These are phyloP conservation scores for Podospora pseudocomata DNA, from an alignment of 495 filamentous ascomycete species.

Conservation along the genomic window DNA sequence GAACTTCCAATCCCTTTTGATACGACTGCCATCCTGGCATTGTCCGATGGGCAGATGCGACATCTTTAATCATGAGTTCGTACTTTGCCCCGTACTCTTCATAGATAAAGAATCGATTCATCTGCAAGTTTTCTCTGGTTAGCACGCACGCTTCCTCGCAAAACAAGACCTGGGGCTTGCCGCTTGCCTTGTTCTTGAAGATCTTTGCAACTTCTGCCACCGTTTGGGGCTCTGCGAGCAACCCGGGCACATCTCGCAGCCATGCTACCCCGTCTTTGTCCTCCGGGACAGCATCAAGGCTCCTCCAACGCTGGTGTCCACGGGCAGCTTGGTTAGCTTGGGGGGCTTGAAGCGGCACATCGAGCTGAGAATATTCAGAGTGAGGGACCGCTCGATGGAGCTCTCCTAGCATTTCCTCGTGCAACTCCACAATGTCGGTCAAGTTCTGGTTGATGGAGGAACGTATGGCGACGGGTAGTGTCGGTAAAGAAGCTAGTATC, in stretches of 20 bases:
- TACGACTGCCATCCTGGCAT: constrained; percentile 75
- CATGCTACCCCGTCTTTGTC: constrained; percentile 39
- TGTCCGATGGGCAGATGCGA: constrained; percentile 62
- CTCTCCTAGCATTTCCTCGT: constrained; percentile 65
- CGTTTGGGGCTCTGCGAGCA: constrained; percentile 66
- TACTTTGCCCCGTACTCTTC: constrained; percentile 86
- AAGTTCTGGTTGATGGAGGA: constrained; percentile 63
- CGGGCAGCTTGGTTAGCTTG: constrained; percentile 19
- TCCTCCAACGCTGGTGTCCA: constrained; percentile 55
- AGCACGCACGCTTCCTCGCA: neutral
- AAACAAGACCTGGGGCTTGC: neutral
- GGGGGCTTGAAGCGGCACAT: constrained; percentile 24
- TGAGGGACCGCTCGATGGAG: constrained; percentile 60
- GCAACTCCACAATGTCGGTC: constrained; percentile 65
- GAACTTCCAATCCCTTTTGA: constrained; percentile 82
- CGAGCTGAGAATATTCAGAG: constrained; percentile 55
- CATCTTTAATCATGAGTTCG: constrained; percentile 73
- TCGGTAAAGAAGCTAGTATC: constrained; percentile 58
- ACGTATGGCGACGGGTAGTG: constrained; percentile 51
- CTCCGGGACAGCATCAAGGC: constrained; percentile 58
- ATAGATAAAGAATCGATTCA: constrained; percentile 77
- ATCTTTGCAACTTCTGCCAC: constrained; percentile 72
- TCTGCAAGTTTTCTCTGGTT: constrained; percentile 42
- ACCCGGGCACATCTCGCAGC: constrained; percentile 46
- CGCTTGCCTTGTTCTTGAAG: constrained; percentile 67